Evolutionary conservation across 2,329 filamentous ascomycete species (phyloP), one percentile per base, ranked within the genome.

Genomic region (Fusarium coffeatum): DNA sequence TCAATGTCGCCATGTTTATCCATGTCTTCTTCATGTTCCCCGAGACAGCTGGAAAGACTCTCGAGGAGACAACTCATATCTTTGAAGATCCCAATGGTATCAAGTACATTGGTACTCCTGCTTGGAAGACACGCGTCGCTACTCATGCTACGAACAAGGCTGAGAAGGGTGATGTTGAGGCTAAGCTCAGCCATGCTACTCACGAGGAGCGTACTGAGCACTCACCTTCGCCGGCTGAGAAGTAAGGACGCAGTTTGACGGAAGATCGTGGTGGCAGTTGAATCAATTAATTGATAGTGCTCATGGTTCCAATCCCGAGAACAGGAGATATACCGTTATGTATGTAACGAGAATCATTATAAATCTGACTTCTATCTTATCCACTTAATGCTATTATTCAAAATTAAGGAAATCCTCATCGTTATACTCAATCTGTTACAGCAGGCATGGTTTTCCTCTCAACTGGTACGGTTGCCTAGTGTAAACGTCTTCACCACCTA

Each of bases 41-140:
- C 0, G 83, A 85, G 62, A 85, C 84, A 0, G 79, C 81, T 63
- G 73, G 75, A 66, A 83, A 84, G 42, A 84, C 83, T 2, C 81
- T 91, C 3, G 89, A 91, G 76, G 89, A 91, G 72, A 86, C 91
- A 76, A 89, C 91, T 58, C 46, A 74, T 9, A 76, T 80, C 41
- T 80, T 80, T 20, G 72, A 74, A 15, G 72, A 74, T 4, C 68
- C 70, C 0, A 18, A 74, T 5, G 72, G 72, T 5, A 70, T 74
- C 10, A 58, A 59, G 8, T 71, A 60, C 7, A 54, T 74, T 6
- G 72, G 72, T 1, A 74, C 72, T 0, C 65, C 65, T 0, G 72
- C 72, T 10, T 74, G 72, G 72, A 73, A 74, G 65, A 74, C 72
- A 5, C 50, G 12, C 2, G 47, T 66, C 1, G 22, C 55, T 7